Base-by-base conservation (phyloP, 805 yeast species). In the Saccharomycopsis selenospora region DNA sequence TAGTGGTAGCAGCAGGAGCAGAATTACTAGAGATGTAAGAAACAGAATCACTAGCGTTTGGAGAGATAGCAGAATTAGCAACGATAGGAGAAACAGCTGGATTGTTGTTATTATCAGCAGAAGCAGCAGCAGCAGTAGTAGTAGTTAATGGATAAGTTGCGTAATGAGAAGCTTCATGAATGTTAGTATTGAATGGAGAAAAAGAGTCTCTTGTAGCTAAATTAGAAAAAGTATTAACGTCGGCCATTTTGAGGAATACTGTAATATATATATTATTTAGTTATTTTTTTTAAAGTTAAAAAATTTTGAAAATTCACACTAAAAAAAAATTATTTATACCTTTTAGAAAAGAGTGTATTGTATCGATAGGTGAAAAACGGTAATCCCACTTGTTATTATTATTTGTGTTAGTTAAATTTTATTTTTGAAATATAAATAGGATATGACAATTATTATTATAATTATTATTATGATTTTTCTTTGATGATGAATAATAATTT, bases 231-330 rank as follows among this genome's bases (percentile, higher is more conserved):
- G 56, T 33, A n/a, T 33, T 33, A 20, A 33, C 38, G 47, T 47
- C 57, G 47, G 46, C 57, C 36, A 40, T 57, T 50, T 55, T 59
- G 17, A 24, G 14, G 11, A 58, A 42, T 41, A 38, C 45, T 29
- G 48, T 46, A 43, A 26, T 53, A 38, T 17, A 33, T 53, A 2
- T 49, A 53, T 13, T n/a, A n/a, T n/a, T n/a, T n/a, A n/a, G n/a
- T n/a, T n/a, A n/a, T n/a, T n/a, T n/a, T n/a, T n/a, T n/a, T n/a
- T n/a, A n/a, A n/a, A n/a, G n/a, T n/a, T n/a, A n/a, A n/a, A n/a
- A n/a, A n/a, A n/a, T n/a, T n/a, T n/a, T n/a, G n/a, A n/a, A n/a
- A n/a, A n/a, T n/a, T n/a, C n/a, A n/a, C n/a, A n/a, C n/a, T n/a
- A n/a, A n/a, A n/a, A n/a, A n/a, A n/a, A n/a, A n/a, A n/a, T n/a